A percentile compares a stretch with the other conserved stretches of the same genome.
phyloP scores from a whole-genome alignment of 345 rosid genomes.

The Pelargonium nanum region DNA sequence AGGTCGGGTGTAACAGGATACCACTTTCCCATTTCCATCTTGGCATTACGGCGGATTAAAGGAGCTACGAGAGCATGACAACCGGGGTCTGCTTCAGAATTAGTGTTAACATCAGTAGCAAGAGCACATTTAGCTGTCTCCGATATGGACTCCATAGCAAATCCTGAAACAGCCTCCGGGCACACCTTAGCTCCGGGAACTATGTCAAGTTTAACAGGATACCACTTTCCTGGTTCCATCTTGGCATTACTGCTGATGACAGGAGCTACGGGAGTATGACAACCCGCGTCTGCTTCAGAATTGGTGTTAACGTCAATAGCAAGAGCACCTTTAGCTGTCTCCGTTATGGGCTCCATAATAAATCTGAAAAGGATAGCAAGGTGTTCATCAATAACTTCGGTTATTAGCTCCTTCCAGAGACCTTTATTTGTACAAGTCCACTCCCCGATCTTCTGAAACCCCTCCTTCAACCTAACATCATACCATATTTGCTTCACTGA shows the following conservation, averaged over 20 bases:
- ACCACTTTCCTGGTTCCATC: constrained; percentile 25
- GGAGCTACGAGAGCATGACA: background rate
- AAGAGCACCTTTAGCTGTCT: too few relatives aligned
- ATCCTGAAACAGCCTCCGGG: constrained; percentile 44
- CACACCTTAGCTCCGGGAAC: constrained; percentile 38
- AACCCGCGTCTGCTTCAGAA: constrained; percentile 11
- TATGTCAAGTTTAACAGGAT: constrained; percentile 21
- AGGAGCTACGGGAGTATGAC: background rate
- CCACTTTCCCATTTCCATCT: constrained; percentile 24
- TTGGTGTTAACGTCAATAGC: background rate
- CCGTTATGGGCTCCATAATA: constrained; percentile 13
- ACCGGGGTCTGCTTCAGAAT: constrained; percentile 11
- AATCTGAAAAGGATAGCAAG: constrained; percentile 17
- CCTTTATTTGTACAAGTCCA: constrained; percentile 42
- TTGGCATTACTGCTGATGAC: constrained; percentile 5
- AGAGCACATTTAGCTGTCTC: too few relatives aligned
- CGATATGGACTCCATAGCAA: constrained; percentile 13
- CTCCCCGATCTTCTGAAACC: constrained; percentile 31
- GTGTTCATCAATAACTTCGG: constrained; percentile 42
- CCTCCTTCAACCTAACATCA: constrained; percentile 43
- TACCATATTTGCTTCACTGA: constrained; percentile 70
- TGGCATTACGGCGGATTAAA: constrained; percentile 5
- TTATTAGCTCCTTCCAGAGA: constrained; percentile 33
- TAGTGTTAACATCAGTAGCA: constrained; percentile 1
- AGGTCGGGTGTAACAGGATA: constrained; percentile 22